Evolutionary conservation across 495 filamentous ascomycete species (phyloP).

Genomic region (Trichoderma gamsii): DNA sequence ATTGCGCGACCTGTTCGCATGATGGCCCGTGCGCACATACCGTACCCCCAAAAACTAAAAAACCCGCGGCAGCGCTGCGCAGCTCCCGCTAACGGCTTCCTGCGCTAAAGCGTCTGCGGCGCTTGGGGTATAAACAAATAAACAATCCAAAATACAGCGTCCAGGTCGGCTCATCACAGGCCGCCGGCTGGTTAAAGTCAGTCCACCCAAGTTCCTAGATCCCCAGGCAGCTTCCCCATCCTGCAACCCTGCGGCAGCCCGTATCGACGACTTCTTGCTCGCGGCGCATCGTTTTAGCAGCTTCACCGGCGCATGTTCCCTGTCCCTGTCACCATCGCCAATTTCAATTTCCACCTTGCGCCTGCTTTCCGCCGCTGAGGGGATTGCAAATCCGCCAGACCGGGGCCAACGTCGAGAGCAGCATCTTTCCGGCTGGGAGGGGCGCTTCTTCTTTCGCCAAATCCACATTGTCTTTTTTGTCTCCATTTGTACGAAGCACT

Average conservation of each 20-base stretch:
- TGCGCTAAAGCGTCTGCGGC: conserved; percentile 13
- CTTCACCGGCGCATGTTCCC: neutral
- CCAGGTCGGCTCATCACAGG: neutral
- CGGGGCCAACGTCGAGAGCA: conserved; percentile 1
- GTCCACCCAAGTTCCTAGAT: neutral
- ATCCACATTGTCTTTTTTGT: conserved; percentile 5
- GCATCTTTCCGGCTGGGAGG: conserved; percentile 2
- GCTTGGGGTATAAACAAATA: conserved; percentile 14
- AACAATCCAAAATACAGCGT: neutral
- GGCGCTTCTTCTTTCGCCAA: neutral
- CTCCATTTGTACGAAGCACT: neutral
- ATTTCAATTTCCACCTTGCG: conserved; percentile 8
- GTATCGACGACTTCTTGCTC: neutral
- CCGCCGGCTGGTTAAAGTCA: neutral
- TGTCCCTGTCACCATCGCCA: neutral
- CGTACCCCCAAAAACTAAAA: neutral
- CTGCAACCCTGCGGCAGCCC: neutral
- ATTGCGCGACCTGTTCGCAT: conserved; percentile 6
- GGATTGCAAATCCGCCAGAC: neutral
- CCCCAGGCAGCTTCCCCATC: neutral
- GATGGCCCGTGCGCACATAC: conserved; percentile 11
- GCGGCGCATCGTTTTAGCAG: neutral
- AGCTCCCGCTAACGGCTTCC: neutral
- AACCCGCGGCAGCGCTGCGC: neutral
- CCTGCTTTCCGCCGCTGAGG: conserved; percentile 9